Percentiles rank a stretch among this genome's conserved stretches.
phyloP scores from a whole-genome alignment of 2,329 filamentous ascomycete genomes.

The Scytalidium sp. region DNA sequence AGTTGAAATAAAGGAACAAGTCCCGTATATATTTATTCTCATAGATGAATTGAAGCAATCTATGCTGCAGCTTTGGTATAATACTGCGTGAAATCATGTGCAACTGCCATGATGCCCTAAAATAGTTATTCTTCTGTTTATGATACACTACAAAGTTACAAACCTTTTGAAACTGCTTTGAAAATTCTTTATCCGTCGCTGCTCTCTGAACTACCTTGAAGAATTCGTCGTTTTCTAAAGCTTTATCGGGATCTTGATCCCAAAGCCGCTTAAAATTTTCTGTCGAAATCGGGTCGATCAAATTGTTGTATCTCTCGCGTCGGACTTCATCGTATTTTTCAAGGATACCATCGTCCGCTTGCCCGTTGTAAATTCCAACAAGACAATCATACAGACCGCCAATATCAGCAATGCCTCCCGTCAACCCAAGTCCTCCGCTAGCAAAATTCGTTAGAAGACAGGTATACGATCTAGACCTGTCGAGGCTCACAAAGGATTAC shows the following conservation, averaged over 20 bases:
- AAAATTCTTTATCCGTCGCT: slow-evolving; percentile 15
- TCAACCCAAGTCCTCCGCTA: slow-evolving; percentile 57
- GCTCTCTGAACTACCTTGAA: slow-evolving; percentile 30
- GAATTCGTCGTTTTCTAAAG: slow-evolving; percentile 33
- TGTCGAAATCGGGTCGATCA: slow-evolving; percentile 37
- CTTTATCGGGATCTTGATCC: slow-evolving; percentile 31
- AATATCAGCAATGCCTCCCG: slow-evolving; percentile 61
- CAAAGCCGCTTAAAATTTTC: slow-evolving; percentile 36
- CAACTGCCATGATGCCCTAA: slow-evolving; percentile 4
- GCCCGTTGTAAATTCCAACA: slow-evolving; percentile 31
- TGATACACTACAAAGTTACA: not conserved
- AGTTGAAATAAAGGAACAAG: no score
- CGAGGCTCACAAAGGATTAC: slow-evolving; percentile 38
- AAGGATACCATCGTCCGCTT: slow-evolving; percentile 33
- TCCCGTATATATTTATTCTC: no score
- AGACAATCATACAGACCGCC: slow-evolving; percentile 60
- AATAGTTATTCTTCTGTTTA: not conserved
- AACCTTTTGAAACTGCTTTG: not conserved
- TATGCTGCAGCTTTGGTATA: not conserved
- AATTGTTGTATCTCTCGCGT: slow-evolving; percentile 32
- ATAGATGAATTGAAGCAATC: not conserved
- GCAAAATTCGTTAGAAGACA: not conserved
- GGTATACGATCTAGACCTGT: not conserved
- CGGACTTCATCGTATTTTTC: slow-evolving; percentile 37
- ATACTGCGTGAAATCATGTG: slow-evolving; percentile 9